These are phyloP conservation scores for Tubosaeta brunneosetosa DNA, from an alignment of 768 basidiomycete species.

Conservation along the genomic window DNA sequence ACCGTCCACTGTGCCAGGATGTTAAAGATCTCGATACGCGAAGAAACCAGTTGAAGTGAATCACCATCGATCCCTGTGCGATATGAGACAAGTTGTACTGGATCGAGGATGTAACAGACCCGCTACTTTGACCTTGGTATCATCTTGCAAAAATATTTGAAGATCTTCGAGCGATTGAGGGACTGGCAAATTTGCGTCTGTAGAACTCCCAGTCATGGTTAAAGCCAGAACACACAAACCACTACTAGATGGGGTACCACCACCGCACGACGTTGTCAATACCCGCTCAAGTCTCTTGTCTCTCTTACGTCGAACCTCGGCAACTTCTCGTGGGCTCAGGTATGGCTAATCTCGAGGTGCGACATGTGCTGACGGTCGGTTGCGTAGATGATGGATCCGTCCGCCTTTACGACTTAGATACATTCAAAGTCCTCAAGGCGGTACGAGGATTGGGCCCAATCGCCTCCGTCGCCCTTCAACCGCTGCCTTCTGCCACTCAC, in stretches of 20 bases:
- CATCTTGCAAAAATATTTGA: slow-evolving; percentile 45
- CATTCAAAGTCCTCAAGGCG: slow-evolving; percentile 59
- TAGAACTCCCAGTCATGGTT: not conserved
- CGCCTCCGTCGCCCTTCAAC: slow-evolving; percentile 53
- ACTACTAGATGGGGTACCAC: slow-evolving; percentile 1
- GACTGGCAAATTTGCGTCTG: slow-evolving; percentile 24
- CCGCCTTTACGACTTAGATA: slow-evolving; percentile 58
- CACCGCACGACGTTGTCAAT: slow-evolving; percentile 31
- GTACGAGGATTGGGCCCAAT: slow-evolving; percentile 57
- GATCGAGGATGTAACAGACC: slow-evolving; percentile 44
- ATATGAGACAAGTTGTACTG: slow-evolving; percentile 1
- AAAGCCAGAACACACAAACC: not conserved
- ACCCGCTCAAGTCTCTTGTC: slow-evolving; percentile 50
- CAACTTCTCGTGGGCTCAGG: slow-evolving; percentile 62
- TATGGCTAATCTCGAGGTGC: slow-evolving; percentile 23
- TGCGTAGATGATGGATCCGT: slow-evolving; percentile 64
- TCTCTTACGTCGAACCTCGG: slow-evolving; percentile 45
- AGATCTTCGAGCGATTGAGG: slow-evolving; percentile 60
- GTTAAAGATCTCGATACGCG: slow-evolving; percentile 6
- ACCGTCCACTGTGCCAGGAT: slow-evolving; percentile 67
- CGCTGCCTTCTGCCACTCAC: slow-evolving; percentile 39
- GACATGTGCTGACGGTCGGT: slow-evolving; percentile 1
- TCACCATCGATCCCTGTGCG: slow-evolving; percentile 63
- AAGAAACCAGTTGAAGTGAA: slow-evolving; percentile 10
- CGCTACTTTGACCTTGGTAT: slow-evolving; percentile 90